Conservation (phyloP, 371 early-diverging fungal genomes). For the Lichtheimia corymbifera region DNA sequence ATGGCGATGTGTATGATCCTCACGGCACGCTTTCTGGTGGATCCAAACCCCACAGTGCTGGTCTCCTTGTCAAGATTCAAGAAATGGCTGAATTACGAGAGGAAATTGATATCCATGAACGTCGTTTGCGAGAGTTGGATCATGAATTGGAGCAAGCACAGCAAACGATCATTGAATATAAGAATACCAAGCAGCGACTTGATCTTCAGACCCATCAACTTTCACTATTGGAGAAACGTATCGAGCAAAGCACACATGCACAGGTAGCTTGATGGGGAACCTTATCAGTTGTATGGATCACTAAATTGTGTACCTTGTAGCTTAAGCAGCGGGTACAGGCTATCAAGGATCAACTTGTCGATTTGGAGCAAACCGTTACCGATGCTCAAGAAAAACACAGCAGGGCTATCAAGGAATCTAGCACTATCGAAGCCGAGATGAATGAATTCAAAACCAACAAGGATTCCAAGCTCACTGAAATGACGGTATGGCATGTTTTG, state of each 20-base stretch:
- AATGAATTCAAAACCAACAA: slow-evolving; percentile 83
- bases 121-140: slow-evolving; percentile 50
- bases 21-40: slow-evolving; percentile 98
- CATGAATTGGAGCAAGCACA: slow-evolving; percentile 39
- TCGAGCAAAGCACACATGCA: slow-evolving; percentile 71
- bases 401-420: slow-evolving; percentile 40
- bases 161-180: slow-evolving; percentile 45
- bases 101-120: slow-evolving; percentile 49
- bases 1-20: slow-evolving; percentile 99
- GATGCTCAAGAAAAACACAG: slow-evolving; percentile 46
- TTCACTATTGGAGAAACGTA: slow-evolving; percentile 65
- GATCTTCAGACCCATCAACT: slow-evolving; percentile 79
- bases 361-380: slow-evolving; percentile 31
- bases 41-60: slow-evolving; percentile 73
- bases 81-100: slow-evolving; percentile 60
- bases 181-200: slow-evolving; percentile 54
- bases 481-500: slow-evolving; percentile 46
- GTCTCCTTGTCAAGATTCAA: slow-evolving; percentile 76
- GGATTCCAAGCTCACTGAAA: slow-evolving; percentile 79
- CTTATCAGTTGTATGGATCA: too few relatives aligned
- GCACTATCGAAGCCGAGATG: slow-evolving; percentile 86
- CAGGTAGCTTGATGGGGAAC: slow-evolving; percentile 34
- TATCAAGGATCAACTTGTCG: slow-evolving; percentile 30
- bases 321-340: slow-evolving; percentile 49
- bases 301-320: slow-evolving; percentile 3